Evolutionary conservation across 2,329 filamentous ascomycete species (phyloP), one percentile per base, ranked within the genome.

Genomic region (Hymenoscyphus occultus): DNA sequence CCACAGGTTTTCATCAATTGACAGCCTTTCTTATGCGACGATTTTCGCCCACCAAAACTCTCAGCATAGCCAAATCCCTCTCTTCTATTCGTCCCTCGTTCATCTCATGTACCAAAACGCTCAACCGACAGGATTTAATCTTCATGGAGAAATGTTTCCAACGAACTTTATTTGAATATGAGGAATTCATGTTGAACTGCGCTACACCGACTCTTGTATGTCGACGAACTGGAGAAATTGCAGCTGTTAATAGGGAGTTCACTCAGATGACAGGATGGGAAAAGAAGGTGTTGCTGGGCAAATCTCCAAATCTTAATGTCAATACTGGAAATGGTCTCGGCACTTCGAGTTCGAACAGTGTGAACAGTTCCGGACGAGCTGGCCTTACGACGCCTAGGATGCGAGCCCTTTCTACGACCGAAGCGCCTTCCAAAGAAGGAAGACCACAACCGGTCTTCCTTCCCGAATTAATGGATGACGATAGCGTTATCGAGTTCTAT

Each of bases 141-240:
- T 97, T 98, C 77, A 97, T 97, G 90, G 95, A 99, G 77, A 96
- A 96, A 78, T 96, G 91, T 73, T 92, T 98, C 75, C 95, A 99
- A 77, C 87, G 95, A 45, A 96, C 92, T 0, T 82, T 98, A 12
- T 92, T 93, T 74, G 93, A 97, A 75, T 96, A 96, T 73, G 92
- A 98, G 75, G 92, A 96, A 69, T 95, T 96, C 70, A 90, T 97
- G 80, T 88, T 91, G 64, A 88, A 92, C 69, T 92, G 90, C 67
- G 92, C 92, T 48, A 96, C 93, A 3, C 95, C 95, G 0, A 96
- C 93, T 0, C 87, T 99, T 65, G 92, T 98, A 32, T 96, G 92
- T 74, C 88, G 95, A 59, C 87, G 95, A 59, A 97, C 93, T 0
- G 95, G 95, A 60, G 95, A 98, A 76, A 88, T 99, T n/a, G 93